phyloP scores from a whole-genome alignment of 352 stramenopile species.

The Pythium aristosporum region DNA sequence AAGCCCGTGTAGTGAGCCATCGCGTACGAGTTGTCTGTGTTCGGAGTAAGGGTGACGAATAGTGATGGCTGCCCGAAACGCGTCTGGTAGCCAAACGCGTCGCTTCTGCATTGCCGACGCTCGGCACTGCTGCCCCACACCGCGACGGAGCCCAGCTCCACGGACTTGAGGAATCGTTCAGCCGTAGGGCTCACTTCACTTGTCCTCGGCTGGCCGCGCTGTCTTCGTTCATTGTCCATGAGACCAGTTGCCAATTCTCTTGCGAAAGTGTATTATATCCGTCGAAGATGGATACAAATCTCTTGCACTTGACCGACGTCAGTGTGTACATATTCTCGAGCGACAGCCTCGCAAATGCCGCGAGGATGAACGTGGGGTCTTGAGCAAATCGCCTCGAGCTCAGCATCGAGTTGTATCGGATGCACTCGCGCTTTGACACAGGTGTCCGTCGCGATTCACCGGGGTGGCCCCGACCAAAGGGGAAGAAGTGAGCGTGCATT shows the following conservation, averaged over 20 bases:
- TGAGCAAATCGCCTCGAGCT: slow-evolving; percentile 24
- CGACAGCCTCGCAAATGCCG: slow-evolving; percentile 14
- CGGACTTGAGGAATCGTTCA: slow-evolving; percentile 13
- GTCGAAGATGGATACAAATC: slow-evolving; percentile 7
- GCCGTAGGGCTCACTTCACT: not conserved
- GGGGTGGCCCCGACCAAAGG: slow-evolving; percentile 21
- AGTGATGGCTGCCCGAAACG: slow-evolving; percentile 17
- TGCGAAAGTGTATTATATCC: slow-evolving; percentile 15
- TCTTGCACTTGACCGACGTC: slow-evolving; percentile 20
- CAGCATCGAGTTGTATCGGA: slow-evolving; percentile 15
- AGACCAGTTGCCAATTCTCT: slow-evolving; percentile 7
- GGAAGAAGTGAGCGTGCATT: slow-evolving; percentile 22
- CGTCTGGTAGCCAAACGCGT: slow-evolving; percentile 28
- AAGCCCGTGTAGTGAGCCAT: slow-evolving; percentile 21
- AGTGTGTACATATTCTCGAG: slow-evolving; percentile 25
- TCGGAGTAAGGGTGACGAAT: slow-evolving; percentile 22
- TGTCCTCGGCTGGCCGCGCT: not conserved
- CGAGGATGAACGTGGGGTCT: slow-evolving; percentile 16
- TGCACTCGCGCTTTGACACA: slow-evolving; percentile 19
- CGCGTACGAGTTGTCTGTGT: slow-evolving; percentile 22
- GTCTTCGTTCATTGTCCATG: slow-evolving; percentile 9
- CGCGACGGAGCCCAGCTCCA: slow-evolving; percentile 14
- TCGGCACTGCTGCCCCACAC: slow-evolving; percentile 27
- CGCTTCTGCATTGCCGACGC: slow-evolving; percentile 17
- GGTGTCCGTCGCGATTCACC: not conserved